Evolutionary conservation across 352 stramenopile species (phyloP).

Genomic region (Pythium scleroteichum): DNA sequence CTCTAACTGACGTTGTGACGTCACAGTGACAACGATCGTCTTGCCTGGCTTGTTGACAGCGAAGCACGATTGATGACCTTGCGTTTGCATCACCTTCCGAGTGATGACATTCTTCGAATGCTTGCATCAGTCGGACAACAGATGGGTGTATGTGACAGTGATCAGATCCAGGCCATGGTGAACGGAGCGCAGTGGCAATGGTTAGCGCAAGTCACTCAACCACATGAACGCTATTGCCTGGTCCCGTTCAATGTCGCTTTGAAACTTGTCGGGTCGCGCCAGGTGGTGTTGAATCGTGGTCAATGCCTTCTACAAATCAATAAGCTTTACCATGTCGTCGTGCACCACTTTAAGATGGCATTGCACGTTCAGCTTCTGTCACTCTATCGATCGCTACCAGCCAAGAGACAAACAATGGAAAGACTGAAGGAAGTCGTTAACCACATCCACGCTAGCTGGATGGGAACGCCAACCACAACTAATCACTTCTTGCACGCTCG

Average conservation of each 20-base stretch:
- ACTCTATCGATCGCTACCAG: slow-evolving; percentile 46
- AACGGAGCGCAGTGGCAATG: neutral
- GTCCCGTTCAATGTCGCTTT: slow-evolving; percentile 24
- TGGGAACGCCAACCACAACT: slow-evolving; percentile 15
- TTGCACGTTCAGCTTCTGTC: slow-evolving; percentile 42
- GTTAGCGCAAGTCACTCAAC: neutral
- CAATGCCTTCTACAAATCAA: slow-evolving; percentile 43
- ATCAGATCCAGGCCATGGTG: neutral
- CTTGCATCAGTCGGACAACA: slow-evolving; percentile 15
- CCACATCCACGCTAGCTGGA: slow-evolving; percentile 38
- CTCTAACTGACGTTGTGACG: no score
- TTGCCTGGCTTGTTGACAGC: slow-evolving; percentile 55
- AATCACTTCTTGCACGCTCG: no score
- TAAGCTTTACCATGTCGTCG: slow-evolving; percentile 15
- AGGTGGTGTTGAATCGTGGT: slow-evolving; percentile 46
- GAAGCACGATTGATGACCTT: slow-evolving; percentile 29
- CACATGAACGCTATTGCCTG: neutral
- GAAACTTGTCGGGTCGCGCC: slow-evolving; percentile 42
- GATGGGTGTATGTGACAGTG: neutral
- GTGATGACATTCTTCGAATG: slow-evolving; percentile 8
- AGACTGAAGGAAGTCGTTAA: slow-evolving; percentile 40
- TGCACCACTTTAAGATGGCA: slow-evolving; percentile 40
- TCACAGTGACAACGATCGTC: slow-evolving; percentile 35
- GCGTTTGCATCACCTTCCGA: neutral
- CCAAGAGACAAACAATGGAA: slow-evolving; percentile 37